Evolutionary conservation across 768 basidiomycete genomes (phyloP), one percentile per base, ranked within the genome.

Genomic region (Amanita rubescens): DNA sequence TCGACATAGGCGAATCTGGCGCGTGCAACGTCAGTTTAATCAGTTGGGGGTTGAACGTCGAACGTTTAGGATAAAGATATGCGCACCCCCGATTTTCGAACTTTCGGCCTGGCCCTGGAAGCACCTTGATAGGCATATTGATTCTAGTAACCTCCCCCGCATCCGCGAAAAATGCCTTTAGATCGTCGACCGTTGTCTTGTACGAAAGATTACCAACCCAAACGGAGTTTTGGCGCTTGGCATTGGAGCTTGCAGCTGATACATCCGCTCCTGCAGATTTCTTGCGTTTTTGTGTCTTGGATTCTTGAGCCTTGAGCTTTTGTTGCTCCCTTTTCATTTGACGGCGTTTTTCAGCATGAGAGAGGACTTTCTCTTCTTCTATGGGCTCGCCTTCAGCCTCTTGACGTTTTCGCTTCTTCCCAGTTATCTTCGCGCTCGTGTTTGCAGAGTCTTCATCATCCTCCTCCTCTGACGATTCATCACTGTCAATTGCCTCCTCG

Each of bases 141-240:
- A 94, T 73, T 42, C 92, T 74, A 15, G 86, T 90, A 55, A 92
- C 81, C 14, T 53, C 52, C 60, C 85, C 88, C 25, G 72, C 80
- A 1, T 76, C 80, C 38, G 80, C 76, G 64, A 92, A 91, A 68
- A 91, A 92, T 27, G 59, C 62, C 38, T 74, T 76, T 30, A 98
- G 69, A n/a, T 84, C 72, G 10, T 87, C 81, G 53, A 77, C 72
- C 0, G 86, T 89, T 49, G 95, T 97, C 69, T 87, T 88, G 77
- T 87, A 98, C 5, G 88, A 78, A 66, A 98, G 65, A 69, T 98
- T 98, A 38, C 95, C 95, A 27, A 97, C 88, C 95, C 95, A 98
- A 44, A 97, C 76, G 4, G 91, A 94, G 65, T 94, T 84, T 67
- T 90, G 82, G 22, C 87, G 81, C 66, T 83, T 84, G 12, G 65